Percentiles rank a stretch among this genome's conserved stretches.
These are phyloP conservation scores for Drosera capensis DNA, from an alignment of 148 eudicot genomes.

Conservation along the genomic window DNA sequence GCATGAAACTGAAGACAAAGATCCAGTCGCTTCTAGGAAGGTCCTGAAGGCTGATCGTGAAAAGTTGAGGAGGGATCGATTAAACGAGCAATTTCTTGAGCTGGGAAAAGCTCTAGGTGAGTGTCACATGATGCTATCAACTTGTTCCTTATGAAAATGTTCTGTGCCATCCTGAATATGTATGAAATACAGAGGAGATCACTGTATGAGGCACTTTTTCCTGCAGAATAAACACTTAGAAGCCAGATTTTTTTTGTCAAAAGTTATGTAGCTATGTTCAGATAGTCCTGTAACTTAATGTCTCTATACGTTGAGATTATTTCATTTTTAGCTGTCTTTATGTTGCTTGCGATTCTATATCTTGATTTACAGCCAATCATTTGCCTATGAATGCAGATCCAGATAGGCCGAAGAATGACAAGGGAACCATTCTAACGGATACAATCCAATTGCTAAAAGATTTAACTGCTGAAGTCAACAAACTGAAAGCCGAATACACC, in stretches of 20 bases:
- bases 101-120: conserved; percentile 64
- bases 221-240: too few relatives aligned
- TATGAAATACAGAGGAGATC: not conserved
- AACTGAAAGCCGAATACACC: conserved; percentile 41
- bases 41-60: conserved; percentile 84
- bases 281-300: too few relatives aligned
- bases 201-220: too few relatives aligned
- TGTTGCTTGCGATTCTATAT: too few relatives aligned
- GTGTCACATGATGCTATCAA: not conserved
- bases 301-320: too few relatives aligned
- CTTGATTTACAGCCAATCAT: not conserved
- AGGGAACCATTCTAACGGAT: conserved; percentile 45
- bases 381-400: conserved; percentile 26
- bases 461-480: conserved; percentile 39
- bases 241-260: too few relatives aligned
- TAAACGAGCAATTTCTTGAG: conserved; percentile 71
- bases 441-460: conserved; percentile 48
- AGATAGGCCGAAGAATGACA: conserved; percentile 55
- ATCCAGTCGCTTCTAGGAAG: too few relatives aligned
- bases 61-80: conserved; percentile 72
- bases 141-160: not conserved
- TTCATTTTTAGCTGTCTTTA: too few relatives aligned
- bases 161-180: not conserved
- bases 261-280: too few relatives aligned
- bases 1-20: too few relatives aligned